Conservation (phyloP, 2,329 filamentous ascomycete species). For the Albifimbria verrucaria region DNA sequence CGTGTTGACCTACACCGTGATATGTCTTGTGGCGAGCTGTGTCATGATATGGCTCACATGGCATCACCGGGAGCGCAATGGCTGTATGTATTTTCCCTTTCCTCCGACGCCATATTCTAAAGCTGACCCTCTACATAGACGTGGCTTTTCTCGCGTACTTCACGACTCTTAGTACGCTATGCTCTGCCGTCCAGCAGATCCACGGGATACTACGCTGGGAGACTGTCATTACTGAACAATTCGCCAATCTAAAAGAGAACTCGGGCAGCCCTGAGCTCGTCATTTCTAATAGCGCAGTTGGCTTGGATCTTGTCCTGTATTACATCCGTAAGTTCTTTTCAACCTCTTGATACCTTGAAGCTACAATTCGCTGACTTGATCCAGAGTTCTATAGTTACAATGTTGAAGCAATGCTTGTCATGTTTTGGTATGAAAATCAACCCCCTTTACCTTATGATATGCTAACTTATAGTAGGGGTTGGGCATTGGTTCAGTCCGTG, state of each 20-base stretch:
- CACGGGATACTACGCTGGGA: slow-evolving; percentile 37
- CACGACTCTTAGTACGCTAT: slow-evolving; percentile 30
- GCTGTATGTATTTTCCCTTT: slow-evolving; percentile 30
- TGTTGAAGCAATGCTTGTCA: slow-evolving; percentile 41
- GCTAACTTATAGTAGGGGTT: background rate
- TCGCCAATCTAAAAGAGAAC: slow-evolving; percentile 29
- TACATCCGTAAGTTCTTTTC: slow-evolving; percentile 40
- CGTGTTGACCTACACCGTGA: background rate
- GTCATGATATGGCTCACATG: slow-evolving; percentile 28
- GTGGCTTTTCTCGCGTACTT: slow-evolving; percentile 36
- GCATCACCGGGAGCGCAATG: slow-evolving; percentile 35
- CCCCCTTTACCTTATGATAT: no score
- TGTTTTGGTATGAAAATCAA: slow-evolving; percentile 38
- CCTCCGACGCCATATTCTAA: background rate
- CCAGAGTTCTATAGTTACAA: slow-evolving; percentile 49
- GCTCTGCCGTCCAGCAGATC: slow-evolving; percentile 39
- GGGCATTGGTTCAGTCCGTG: slow-evolving; percentile 1
- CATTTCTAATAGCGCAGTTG: slow-evolving; percentile 37
- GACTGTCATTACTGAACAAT: slow-evolving; percentile 36
- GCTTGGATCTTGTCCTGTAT: slow-evolving; percentile 40
- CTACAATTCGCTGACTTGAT: slow-evolving; percentile 1
- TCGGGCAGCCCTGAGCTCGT: slow-evolving; percentile 36
- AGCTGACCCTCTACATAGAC: slow-evolving; percentile 23
- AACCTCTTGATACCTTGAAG: background rate
- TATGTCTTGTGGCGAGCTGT: background rate